Base-by-base conservation (phyloP, 2,329 filamentous ascomycete species). In the Phialocephala subalpina region DNA sequence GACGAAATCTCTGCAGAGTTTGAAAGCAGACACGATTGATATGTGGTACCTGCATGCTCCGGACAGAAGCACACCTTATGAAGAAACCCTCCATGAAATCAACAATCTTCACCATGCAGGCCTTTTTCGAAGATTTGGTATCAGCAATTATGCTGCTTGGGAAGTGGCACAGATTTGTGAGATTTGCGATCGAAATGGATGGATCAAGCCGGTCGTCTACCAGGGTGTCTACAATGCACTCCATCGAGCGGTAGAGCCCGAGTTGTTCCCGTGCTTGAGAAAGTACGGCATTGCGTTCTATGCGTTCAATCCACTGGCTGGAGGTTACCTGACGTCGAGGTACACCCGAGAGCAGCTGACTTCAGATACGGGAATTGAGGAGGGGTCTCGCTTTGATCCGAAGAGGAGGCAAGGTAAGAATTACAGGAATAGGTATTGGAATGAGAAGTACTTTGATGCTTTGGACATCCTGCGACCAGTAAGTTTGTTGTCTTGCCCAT, bases 391-490 rank as follows among this genome's bases (percentile, higher is more conserved):
- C 18, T 74, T 74, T 29, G 73, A 74, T 65, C 68, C 87, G 82
- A 1, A 73, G 74, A 0, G 81, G 83, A 64, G 84, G 83, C 36
- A 73, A 59, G 87, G 87, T 4, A 58, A 68, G 29, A 78, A 81
- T 70, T 87, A 88, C 72, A 82, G 86, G 18, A 76, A 78, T 1
- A 80, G 86, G 5, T 91, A 90, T 76, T 90, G 89, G 80, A 86
- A 86, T 67, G 85, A 89, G 69, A 79, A 81, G 0, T 88, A 84
- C 2, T 90, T 90, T 72, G 82, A 89, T 61, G 91, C 92, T 1
- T 80, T 96, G 55, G 82, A 84, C 66, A 78, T 90, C 56, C 85
- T 96, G 67, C 90, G 94, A 78, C 81, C 83, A 2, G 91, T 89
- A 49, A 9, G 45, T 22, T 33, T n/a, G 3, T 20, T 20, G 16